Base-by-base conservation (phyloP, 2,329 filamentous ascomycete species). In the Fusarium sp. region DNA sequence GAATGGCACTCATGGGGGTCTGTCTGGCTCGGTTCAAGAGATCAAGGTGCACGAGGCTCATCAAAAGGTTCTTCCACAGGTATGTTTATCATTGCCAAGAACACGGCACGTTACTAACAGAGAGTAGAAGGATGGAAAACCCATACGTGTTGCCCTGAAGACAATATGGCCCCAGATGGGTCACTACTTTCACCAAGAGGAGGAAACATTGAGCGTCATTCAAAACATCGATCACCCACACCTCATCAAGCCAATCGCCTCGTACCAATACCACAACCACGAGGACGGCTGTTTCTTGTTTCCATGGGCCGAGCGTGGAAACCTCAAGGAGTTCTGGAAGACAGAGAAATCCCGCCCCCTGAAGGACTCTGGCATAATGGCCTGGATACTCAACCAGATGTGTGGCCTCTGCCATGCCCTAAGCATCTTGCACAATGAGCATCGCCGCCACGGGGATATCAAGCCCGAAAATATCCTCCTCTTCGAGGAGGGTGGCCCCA, bases 391-490 rank as follows among this genome's bases (percentile, higher is more conserved):
- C 2, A 13, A 57, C 1, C 67, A 69, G 14, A 63, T 66, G 52
- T 2, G 57, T 1, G 67, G 67, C 0, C 54, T 69, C 6, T n/a
- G 25, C 0, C 2, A 33, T 0, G 63, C 56, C 6, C 35, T 69
- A 6, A 25, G 33, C 5, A 20, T 27, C 4, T 42, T 69, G 2
- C 67, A 69, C 4, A 7, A 3, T 0, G 25, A 16, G 27, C 0
- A 4, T 1, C 38, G 9, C 11, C 61, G 66, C 0, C 61, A 68
- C 2, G 66, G 66, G 3, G 66, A 68, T 18, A 36, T 68, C 8
- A 68, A 65, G 3, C 66, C 66, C 0, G 20, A 45, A 10, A 68
- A 68, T 4, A 68, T 68, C 13, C 66, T 68, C 0, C 47, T 59
- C 6, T 68, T 65, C 1, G 20, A 14, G 10, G 33, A 60, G 3